These are phyloP conservation scores for Aspergillus cristatus DNA, from an alignment of 495 filamentous ascomycete genomes.

Conservation along the genomic window DNA sequence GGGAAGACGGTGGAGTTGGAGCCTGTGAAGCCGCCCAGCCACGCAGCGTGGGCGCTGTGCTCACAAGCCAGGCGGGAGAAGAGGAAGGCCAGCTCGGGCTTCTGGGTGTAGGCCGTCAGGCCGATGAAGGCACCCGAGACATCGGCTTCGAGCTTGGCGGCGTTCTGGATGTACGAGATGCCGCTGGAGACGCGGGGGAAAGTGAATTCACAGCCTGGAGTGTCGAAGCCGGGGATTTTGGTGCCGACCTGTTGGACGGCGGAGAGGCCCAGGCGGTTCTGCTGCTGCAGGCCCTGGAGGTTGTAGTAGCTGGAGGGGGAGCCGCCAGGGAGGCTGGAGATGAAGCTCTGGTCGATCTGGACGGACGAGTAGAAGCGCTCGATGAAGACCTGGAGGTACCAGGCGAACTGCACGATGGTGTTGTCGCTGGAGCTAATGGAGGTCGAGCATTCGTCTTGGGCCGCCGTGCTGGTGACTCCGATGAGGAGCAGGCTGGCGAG, in stretches of 20 bases:
- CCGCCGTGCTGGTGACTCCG: constrained; percentile 2
- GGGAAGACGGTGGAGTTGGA: constrained; percentile 14
- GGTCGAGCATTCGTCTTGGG: not conserved
- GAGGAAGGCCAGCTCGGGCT: constrained; percentile 27
- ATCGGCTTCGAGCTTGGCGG: constrained; percentile 16
- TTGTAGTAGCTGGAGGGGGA: constrained; percentile 14
- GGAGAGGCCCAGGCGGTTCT: constrained; percentile 17
- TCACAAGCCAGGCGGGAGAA: constrained; percentile 23
- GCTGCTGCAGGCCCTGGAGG: constrained; percentile 17
- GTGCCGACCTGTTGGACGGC: constrained; percentile 15
- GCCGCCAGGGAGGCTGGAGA: constrained; percentile 11
- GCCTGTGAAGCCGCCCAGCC: constrained; percentile 18
- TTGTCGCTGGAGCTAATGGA: constrained; percentile 12
- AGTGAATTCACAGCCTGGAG: constrained; percentile 17
- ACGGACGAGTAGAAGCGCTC: constrained; percentile 16
- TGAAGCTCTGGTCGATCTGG: constrained; percentile 18
- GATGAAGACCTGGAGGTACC: constrained; percentile 16
- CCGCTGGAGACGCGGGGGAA: constrained; percentile 12
- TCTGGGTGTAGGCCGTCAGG: constrained; percentile 22
- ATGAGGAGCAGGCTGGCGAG: constrained; percentile 13
- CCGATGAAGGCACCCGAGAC: constrained; percentile 22
- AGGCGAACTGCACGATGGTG: constrained; percentile 18
- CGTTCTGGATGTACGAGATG: constrained; percentile 12
- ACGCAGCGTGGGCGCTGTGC: constrained; percentile 18
- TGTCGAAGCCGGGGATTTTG: constrained; percentile 9